Percentiles rank a stretch among this genome's conserved stretches.
Evolutionary conservation across 2,329 filamentous ascomycete species (phyloP).

Genomic region (Colletotrichum magnum): DNA sequence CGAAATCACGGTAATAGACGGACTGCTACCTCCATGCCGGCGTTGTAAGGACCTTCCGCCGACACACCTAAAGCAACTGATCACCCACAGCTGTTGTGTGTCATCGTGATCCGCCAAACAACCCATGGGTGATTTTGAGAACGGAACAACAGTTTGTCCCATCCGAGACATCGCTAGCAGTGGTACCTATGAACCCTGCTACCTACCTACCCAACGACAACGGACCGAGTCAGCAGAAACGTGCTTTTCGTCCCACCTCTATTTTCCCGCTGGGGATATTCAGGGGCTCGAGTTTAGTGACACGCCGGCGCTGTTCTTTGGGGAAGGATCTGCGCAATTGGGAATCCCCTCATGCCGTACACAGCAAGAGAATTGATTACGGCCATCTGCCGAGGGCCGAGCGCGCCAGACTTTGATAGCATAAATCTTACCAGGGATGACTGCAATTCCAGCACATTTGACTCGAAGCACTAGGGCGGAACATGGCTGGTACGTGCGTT

Average conservation of each 20-base stretch:
- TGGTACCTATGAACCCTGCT: neutral
- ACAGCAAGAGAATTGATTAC: neutral
- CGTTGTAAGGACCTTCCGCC: too few relatives aligned
- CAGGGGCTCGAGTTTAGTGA: neutral
- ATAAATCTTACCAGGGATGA: constrained; percentile 7
- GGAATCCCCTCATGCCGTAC: constrained; percentile 19
- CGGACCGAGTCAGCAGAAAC: neutral
- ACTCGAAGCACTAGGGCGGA: neutral
- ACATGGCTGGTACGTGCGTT: constrained; percentile 10
- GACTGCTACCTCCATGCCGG: too few relatives aligned
- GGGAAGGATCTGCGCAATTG: constrained; percentile 6
- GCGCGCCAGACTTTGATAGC: constrained; percentile 21
- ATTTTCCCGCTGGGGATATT: too few relatives aligned
- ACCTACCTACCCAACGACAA: too few relatives aligned
- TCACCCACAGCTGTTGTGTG: too few relatives aligned
- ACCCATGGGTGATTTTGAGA: neutral
- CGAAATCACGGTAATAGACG: too few relatives aligned
- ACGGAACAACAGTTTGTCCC: constrained; percentile 16
- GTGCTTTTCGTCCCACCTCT: too few relatives aligned
- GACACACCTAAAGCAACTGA: neutral
- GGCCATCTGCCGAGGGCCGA: constrained; percentile 15
- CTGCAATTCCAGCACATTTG: neutral
- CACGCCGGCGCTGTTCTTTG: neutral
- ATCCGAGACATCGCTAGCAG: neutral
- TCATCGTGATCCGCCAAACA: neutral